phyloP scores from a whole-genome alignment of 306 rosid genomes.

The Quercus robur region DNA sequence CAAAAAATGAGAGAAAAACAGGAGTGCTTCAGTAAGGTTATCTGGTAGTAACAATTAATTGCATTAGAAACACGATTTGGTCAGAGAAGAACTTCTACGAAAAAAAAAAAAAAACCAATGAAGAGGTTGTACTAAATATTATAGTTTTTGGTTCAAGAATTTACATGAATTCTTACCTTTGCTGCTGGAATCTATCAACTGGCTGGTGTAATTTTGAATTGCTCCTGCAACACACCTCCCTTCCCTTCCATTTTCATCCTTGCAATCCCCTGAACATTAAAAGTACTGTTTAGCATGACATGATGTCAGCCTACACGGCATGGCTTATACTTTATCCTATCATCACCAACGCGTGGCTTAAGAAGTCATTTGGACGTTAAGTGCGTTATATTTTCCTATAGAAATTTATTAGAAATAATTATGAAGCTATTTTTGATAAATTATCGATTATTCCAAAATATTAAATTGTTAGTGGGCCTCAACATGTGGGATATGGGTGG shows the following conservation, averaged over 20 bases:
- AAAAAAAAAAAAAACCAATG: background rate
- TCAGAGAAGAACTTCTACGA: background rate
- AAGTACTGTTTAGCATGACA: background rate
- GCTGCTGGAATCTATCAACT: constrained; percentile 41
- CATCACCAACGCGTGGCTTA: too few relatives aligned
- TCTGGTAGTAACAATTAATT: constrained; percentile 34
- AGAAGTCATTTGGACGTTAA: too few relatives aligned
- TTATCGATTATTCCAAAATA: too few relatives aligned
- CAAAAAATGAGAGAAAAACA: constrained; percentile 72
- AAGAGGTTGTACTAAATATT: background rate
- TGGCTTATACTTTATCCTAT: too few relatives aligned
- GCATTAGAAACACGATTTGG: constrained; percentile 3
- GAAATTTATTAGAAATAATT: too few relatives aligned
- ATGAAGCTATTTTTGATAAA: too few relatives aligned
- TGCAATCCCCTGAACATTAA: constrained; percentile 68
- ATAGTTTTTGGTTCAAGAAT: background rate
- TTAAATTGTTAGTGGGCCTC: too few relatives aligned
- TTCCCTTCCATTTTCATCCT: constrained; percentile 45
- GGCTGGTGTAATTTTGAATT: constrained; percentile 72
- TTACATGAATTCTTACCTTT: constrained; percentile 36
- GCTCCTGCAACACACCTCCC: constrained; percentile 75
- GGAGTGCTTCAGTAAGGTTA: constrained; percentile 78
- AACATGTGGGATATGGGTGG: too few relatives aligned
- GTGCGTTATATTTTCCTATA: too few relatives aligned
- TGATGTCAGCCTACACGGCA: background rate